Evolutionary conservation across 2,329 filamentous ascomycete genomes (phyloP).

Genomic region (Claviceps maximensis): DNA sequence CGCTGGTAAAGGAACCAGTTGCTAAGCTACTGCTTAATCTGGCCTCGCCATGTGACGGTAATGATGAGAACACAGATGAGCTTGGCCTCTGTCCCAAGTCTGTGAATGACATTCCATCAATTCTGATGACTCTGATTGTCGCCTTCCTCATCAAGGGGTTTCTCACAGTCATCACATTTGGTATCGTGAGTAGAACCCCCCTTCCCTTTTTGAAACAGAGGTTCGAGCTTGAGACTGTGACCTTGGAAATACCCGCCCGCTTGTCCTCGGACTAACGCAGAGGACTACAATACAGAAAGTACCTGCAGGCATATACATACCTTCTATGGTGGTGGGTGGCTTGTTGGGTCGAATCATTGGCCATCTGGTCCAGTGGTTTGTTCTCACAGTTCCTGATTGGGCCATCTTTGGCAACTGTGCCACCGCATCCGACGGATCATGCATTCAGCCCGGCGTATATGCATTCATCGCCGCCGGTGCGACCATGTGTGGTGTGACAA

Average conservation of each 20-base stretch:
- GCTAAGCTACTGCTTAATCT: constrained; percentile 84
- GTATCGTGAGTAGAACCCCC: constrained; percentile 46
- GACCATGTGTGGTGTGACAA: constrained; percentile 95
- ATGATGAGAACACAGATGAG: constrained; percentile 45
- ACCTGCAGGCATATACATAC: constrained; percentile 92
- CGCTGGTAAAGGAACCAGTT: constrained; percentile 76
- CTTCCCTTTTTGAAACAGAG: too few relatives aligned
- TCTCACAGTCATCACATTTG: constrained; percentile 82
- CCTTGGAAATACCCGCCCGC: too few relatives aligned
- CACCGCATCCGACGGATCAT: constrained; percentile 57
- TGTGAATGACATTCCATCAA: constrained; percentile 62
- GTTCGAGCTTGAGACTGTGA: too few relatives aligned
- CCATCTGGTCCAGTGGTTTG: constrained; percentile 70
- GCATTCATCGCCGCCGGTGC: constrained; percentile 88
- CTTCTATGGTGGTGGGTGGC: constrained; percentile 96
- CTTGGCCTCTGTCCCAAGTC: constrained; percentile 66
- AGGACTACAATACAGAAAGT: constrained; percentile 50
- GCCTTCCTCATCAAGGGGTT: constrained; percentile 86
- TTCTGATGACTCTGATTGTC: constrained; percentile 56
- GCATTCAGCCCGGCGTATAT: constrained; percentile 94
- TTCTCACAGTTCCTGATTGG: constrained; percentile 58
- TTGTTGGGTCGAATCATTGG: constrained; percentile 80
- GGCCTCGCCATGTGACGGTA: constrained; percentile 71
- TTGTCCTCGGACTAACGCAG: constrained; percentile 7
- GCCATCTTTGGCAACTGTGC: constrained; percentile 65